phyloP scores from a whole-genome alignment of 1,139 yeast genomes.

The Nakaseomyces bracarensis region DNA sequence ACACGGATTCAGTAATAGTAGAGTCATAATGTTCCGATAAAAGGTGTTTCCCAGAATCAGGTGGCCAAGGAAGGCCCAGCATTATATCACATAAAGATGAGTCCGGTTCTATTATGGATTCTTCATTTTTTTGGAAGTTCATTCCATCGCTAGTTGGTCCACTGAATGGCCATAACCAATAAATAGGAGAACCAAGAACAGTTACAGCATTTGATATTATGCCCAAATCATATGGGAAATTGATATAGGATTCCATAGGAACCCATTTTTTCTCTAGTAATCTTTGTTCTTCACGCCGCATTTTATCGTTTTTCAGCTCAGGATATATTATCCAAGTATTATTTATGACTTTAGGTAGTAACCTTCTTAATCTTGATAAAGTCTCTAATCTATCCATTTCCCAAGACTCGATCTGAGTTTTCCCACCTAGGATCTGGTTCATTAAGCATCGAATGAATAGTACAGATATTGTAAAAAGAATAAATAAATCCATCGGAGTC shows the following conservation, averaged over 20 bases:
- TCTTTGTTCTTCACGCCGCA: conserved; percentile 13
- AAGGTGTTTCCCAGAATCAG: conserved; percentile 51
- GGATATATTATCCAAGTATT: conserved; percentile 20
- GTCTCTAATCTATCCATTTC: conserved; percentile 74
- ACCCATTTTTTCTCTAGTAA: conserved; percentile 13
- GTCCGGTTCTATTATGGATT: conserved; percentile 27
- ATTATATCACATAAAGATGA: conserved; percentile 50
- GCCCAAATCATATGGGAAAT: conserved; percentile 77
- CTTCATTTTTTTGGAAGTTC: conserved; percentile 46
- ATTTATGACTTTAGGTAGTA: conserved; percentile 23
- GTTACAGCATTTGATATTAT: conserved; percentile 44
- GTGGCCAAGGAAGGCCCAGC: conserved; percentile 72
- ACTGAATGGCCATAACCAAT: conserved; percentile 69
- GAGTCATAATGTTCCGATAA: conserved; percentile 8
- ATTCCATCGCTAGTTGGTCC: conserved; percentile 47
- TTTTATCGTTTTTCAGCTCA: conserved; percentile 10
- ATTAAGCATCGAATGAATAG: conserved; percentile 54
- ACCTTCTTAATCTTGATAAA: conserved; percentile 17
- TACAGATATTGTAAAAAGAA: conserved; percentile 48
- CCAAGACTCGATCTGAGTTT: conserved; percentile 90
- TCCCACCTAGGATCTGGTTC: conserved; percentile 55
- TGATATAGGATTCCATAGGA: conserved; percentile 38
- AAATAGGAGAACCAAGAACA: conserved; percentile 49
- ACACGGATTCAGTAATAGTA: conserved; percentile 13
- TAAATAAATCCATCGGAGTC: conserved; percentile 50